These are phyloP conservation scores for Fistulina hepatica DNA, from an alignment of 1,284 basidiomycete genomes.

Conservation along the genomic window DNA sequence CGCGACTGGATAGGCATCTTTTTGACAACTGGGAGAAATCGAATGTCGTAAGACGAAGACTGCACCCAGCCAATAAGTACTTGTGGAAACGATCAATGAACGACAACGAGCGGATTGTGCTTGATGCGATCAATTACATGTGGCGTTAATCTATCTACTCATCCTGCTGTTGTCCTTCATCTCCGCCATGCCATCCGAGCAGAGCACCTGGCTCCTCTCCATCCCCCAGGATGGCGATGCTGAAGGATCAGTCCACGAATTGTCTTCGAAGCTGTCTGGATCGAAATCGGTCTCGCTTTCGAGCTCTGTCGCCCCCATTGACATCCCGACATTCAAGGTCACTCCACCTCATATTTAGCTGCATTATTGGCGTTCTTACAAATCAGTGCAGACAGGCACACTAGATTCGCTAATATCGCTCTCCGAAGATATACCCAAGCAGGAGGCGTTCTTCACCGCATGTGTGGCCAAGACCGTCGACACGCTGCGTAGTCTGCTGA, in stretches of 20 bases:
- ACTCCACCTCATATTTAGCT: constrained; percentile 9
- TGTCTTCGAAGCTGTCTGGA: constrained; percentile 43
- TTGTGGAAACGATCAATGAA: too few species aligned
- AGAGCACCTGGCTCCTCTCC: constrained; percentile 73
- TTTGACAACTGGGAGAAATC: too few species aligned
- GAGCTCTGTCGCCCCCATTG: constrained; percentile 43
- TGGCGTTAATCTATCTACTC: constrained; percentile 7
- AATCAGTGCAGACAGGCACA: constrained; percentile 83
- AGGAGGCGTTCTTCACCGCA: constrained; percentile 80
- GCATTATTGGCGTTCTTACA: constrained; percentile 9
- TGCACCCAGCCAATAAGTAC: too few species aligned
- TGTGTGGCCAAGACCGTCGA: constrained; percentile 92
- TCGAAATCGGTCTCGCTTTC: constrained; percentile 36
- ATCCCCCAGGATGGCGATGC: constrained; percentile 68
- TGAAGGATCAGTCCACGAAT: constrained; percentile 55
- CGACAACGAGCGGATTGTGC: too few species aligned
- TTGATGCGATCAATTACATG: too few species aligned
- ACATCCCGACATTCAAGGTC: constrained; percentile 74
- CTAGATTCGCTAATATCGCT: constrained; percentile 83
- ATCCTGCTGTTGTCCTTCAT: constrained; percentile 1
- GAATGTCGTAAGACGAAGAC: too few species aligned
- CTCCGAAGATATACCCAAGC: constrained; percentile 89
- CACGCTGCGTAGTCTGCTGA: constrained; percentile 82
- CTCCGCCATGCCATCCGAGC: constrained; percentile 66
- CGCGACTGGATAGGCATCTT: too few species aligned